phyloP scores from a whole-genome alignment of 495 filamentous ascomycete genomes.

The Penicillium waksmanii region DNA sequence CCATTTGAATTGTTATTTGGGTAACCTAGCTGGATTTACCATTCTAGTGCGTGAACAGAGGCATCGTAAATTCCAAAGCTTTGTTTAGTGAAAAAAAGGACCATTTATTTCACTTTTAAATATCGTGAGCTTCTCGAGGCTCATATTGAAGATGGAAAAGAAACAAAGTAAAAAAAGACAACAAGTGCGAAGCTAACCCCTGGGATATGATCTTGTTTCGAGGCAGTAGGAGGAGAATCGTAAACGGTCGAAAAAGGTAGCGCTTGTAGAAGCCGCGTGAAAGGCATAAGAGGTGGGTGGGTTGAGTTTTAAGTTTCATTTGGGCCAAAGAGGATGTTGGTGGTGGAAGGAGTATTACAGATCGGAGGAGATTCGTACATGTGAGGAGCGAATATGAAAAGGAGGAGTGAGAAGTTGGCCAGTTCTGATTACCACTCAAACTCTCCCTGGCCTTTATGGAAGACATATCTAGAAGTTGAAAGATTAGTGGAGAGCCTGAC shows the following conservation, averaged over 20 bases:
- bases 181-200: neutral
- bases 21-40: conserved; percentile 13
- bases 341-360: conserved; percentile 18
- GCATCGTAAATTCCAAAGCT: conserved; percentile 5
- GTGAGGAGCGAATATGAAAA: neutral
- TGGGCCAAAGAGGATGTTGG: neutral
- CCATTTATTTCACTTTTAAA: conserved; percentile 21
- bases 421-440: conserved; percentile 83
- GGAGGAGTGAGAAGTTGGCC: neutral
- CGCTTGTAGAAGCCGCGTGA: neutral
- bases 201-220: conserved; percentile 11
- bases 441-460: conserved; percentile 95
- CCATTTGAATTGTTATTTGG: conserved; percentile 21
- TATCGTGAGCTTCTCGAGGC: conserved; percentile 22
- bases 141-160: conserved; percentile 14
- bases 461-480: conserved; percentile 69
- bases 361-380: conserved; percentile 11
- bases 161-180: neutral
- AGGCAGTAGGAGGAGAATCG: conserved; percentile 17
- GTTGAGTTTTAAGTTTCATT: too few species aligned
- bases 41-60: conserved; percentile 26
- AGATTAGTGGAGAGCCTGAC: conserved; percentile 7
- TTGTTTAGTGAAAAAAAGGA: conserved; percentile 1
- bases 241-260: conserved; percentile 11
- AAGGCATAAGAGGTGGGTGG: neutral